A percentile compares a stretch with the other conserved stretches of the same genome.
Conservation (phyloP, 257 asterid species). For the Nicotiana noctiflora region DNA sequence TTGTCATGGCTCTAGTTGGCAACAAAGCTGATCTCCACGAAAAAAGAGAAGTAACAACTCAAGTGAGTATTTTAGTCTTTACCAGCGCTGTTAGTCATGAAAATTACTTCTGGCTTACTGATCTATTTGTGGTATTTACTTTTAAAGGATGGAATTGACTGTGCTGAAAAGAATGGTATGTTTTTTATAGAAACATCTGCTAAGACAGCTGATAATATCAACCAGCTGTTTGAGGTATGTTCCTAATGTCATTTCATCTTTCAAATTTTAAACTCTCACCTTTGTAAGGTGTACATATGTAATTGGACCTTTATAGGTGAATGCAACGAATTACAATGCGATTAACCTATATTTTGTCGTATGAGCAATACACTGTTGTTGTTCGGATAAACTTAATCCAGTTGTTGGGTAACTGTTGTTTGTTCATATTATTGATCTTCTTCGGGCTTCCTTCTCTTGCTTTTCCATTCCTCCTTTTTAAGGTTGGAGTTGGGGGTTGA, state of each 20-base stretch:
- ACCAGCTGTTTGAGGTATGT: slow-evolving; percentile 93
- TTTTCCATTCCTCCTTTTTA: background rate
- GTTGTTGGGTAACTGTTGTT: background rate
- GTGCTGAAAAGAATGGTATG: slow-evolving; percentile 95
- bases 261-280: background rate
- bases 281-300: background rate
- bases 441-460: background rate
- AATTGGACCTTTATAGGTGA: background rate
- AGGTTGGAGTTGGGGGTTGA: background rate
- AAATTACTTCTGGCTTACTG: background rate
- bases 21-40: slow-evolving; percentile 95
- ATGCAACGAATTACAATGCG: background rate
- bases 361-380: background rate
- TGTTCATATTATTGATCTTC: background rate
- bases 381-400: background rate
- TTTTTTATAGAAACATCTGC: slow-evolving; percentile 98
- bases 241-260: background rate
- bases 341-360: background rate
- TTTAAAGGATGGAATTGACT: slow-evolving; percentile 70
- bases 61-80: slow-evolving; percentile 40
- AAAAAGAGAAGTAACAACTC: slow-evolving; percentile 73
- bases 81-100: background rate
- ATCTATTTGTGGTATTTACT: slow-evolving; percentile 4
- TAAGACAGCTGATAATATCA: slow-evolving; percentile 99
- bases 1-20: slow-evolving; percentile 96